These are phyloP conservation scores for Haberlea rhodopensis DNA, from an alignment of 257 asterid species.

Conservation along the genomic window DNA sequence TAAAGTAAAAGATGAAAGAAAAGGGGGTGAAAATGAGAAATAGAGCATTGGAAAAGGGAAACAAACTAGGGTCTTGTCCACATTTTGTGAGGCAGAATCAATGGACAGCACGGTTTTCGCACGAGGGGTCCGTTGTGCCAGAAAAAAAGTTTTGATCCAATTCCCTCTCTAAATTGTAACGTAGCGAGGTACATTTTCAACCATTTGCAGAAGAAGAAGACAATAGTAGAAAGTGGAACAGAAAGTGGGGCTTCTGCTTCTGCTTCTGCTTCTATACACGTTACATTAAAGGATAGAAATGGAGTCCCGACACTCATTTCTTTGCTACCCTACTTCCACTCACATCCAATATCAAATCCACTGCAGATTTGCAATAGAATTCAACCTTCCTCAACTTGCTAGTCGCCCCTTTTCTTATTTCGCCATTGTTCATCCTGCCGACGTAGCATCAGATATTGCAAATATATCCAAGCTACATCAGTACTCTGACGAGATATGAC, in stretches of 20 bases:
- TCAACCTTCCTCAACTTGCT: not conserved
- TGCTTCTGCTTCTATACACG: constrained; percentile 24
- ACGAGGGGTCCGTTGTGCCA: constrained; percentile 16
- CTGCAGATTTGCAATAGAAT: not conserved
- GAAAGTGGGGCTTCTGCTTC: constrained; percentile 9
- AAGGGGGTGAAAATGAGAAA: not conserved
- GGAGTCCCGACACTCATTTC: constrained; percentile 14
- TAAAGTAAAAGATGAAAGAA: not conserved
- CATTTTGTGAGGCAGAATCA: constrained; percentile 31
- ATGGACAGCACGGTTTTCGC: constrained; percentile 17
- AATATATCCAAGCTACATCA: no score
- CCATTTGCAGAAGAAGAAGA: constrained; percentile 4
- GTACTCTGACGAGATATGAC: no score
- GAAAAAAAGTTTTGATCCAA: constrained; percentile 2
- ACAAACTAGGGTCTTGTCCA: constrained; percentile 31
- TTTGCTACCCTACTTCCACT: constrained; percentile 4
- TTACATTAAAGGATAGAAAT: constrained; percentile 10
- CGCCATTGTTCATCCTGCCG: no score
- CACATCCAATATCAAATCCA: constrained; percentile 24
- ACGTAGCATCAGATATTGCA: no score
- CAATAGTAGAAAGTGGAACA: constrained; percentile 2
- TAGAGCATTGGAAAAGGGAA: constrained; percentile 23
- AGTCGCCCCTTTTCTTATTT: no score
- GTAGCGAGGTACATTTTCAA: not conserved
- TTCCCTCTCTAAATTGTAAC: constrained; percentile 1